Conservation (phyloP, 2,329 filamentous ascomycete genomes). For the Hyphodiscus sp. region DNA sequence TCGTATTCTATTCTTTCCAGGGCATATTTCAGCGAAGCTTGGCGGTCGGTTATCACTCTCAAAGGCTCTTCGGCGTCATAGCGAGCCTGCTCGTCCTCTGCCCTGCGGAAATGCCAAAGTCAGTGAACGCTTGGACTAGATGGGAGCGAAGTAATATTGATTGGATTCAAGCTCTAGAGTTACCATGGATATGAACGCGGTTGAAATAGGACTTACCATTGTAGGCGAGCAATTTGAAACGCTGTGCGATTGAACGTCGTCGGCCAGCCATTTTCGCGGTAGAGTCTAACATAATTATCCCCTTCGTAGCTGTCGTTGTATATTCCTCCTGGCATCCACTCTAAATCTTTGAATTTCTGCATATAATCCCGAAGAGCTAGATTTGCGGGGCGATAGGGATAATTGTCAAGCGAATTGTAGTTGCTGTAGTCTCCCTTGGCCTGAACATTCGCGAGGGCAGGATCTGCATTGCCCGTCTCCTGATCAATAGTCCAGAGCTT, state of each 20-base stretch:
- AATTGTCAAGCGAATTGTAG: slow-evolving; percentile 3
- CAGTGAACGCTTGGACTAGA: too few species aligned
- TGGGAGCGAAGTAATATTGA: too few species aligned
- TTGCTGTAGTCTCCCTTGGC: not conserved
- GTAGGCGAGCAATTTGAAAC: not conserved
- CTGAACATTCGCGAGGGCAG: not conserved
- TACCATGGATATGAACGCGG: too few species aligned
- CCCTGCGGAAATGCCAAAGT: not conserved
- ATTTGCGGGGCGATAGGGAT: slow-evolving; percentile 2
- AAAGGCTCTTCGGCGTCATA: slow-evolving; percentile 1
- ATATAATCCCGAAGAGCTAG: slow-evolving; percentile 11
- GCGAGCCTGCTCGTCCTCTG: not conserved
- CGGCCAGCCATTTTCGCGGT: slow-evolving; percentile 10
- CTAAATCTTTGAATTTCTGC: slow-evolving; percentile 1
- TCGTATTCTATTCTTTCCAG: not conserved
- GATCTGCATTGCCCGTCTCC: slow-evolving; percentile 3
- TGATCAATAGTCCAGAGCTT: slow-evolving; percentile 7
- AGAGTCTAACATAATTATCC: slow-evolving; percentile 5
- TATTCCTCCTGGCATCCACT: slow-evolving; percentile 10
- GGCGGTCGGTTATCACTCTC: not conserved
- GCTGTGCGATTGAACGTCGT: slow-evolving; percentile 1
- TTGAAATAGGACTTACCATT: not conserved
- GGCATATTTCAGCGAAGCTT: not conserved
- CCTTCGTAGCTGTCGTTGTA: slow-evolving; percentile 1
- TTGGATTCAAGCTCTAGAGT: too few species aligned